Base-by-base conservation (phyloP, 2,329 filamentous ascomycete species). In the Macroventuria anomochaeta region DNA sequence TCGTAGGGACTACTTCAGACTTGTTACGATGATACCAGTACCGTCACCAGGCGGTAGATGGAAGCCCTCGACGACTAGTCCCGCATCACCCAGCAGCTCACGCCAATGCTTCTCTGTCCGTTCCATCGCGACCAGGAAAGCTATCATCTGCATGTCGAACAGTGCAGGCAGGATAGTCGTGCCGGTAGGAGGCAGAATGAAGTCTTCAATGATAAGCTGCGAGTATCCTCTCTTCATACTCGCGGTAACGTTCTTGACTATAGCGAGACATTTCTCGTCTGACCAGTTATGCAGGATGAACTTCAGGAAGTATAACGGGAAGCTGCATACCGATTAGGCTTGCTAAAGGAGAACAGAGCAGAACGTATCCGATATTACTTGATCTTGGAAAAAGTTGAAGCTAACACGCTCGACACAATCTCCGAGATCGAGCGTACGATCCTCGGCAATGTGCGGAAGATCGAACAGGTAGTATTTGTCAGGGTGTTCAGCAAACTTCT, bases 361-460 rank as follows among this genome's bases (percentile, higher is more conserved):
- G 41, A 20, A 31, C 47, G 6, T 38, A 51, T 25, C 32, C 18
- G 8, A 18, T 23, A 18, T 40, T 3, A 46, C 46, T 18, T 18
- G 25, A 61, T 25, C 55, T 42, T 28, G 55, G 56, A 71, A 70
- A 58, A 72, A 70, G 20, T 69, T 53, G 26, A 52, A 59, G 8
- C 53, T 59, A 33, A 61, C 59, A 13, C 46, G 47, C 17, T 52
- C 38, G 8, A 50, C 46, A 7, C 26, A 25, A 33, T 39, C 31
- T 10, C 38, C 47, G n/a, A 52, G 38, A 13, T 47, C 29, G 3
- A 56, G 42, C 13, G 47, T 47, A 12, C 7, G 33, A 7, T 39
- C 26, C 17, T 46, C 6, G 11, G 8, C 34, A 21, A 52, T 34
- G n/a, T 44, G 29, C 1, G 26, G 41, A 21, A 39, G 28, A 26